phyloP scores from a whole-genome alignment of 176 grass and related monocot genomes.

The Echinochloa phyllopogon region DNA sequence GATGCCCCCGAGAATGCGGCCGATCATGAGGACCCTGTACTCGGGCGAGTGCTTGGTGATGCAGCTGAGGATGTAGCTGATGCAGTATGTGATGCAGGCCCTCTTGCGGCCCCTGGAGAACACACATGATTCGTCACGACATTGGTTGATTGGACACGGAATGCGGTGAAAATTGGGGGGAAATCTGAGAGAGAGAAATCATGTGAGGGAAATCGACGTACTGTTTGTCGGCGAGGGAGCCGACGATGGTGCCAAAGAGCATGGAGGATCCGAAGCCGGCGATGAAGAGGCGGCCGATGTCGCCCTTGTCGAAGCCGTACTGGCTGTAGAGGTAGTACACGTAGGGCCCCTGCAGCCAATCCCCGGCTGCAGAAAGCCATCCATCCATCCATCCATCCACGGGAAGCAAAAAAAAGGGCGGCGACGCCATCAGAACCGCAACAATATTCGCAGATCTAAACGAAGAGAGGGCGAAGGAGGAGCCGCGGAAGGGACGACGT shows the following conservation, averaged over 20 bases:
- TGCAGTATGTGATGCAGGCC: conserved; percentile 93
- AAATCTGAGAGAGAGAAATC: not conserved
- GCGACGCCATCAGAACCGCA: not conserved
- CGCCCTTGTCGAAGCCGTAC: conserved; percentile 98
- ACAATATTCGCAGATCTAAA: not conserved
- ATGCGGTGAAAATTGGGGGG: not conserved
- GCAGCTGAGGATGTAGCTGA: conserved; percentile 96
- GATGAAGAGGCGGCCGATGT: conserved; percentile 98
- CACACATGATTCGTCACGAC: not conserved
- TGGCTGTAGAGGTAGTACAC: conserved; percentile 96
- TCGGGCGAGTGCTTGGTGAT: conserved; percentile 94
- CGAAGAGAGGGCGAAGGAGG: not conserved
- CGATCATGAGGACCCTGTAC: conserved; percentile 87
- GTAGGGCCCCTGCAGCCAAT: conserved; percentile 97
- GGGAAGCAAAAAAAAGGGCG: not conserved
- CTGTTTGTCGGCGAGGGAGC: conserved; percentile 95
- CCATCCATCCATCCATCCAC: too few species aligned
- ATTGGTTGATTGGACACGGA: not conserved
- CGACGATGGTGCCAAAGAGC: conserved; percentile 98
- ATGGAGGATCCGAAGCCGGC: conserved; percentile 98
- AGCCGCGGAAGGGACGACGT: not conserved
- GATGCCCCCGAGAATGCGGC: conserved; percentile 77
- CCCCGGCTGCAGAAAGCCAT: conserved; percentile 60
- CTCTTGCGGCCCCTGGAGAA: conserved; percentile 79
- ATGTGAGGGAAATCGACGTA: conserved; percentile 26